Evolutionary conservation across 306 rosid species (phyloP).

Genomic region (Quercus wislizeni): DNA sequence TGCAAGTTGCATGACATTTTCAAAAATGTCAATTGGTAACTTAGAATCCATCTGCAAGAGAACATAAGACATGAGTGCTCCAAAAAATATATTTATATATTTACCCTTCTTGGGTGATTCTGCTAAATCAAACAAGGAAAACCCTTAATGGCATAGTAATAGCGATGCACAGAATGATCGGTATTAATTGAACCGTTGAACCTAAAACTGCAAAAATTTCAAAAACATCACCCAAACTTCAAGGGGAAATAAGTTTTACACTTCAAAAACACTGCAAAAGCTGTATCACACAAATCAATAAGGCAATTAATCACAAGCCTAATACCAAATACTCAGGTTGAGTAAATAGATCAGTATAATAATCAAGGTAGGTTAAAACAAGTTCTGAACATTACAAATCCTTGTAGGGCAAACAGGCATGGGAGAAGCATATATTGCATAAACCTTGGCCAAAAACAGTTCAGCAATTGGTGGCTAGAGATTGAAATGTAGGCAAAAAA

Average conservation of each 20-base stretch:
- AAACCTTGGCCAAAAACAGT: neutral
- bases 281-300: neutral
- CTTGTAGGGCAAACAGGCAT: no score
- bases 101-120: neutral
- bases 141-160: neutral
- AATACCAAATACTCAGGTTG: neutral
- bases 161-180: neutral
- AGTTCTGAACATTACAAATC: neutral
- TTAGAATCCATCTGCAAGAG: constrained; percentile 85
- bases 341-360: no score
- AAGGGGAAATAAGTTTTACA: neutral
- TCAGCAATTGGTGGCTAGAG: neutral
- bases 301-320: neutral
- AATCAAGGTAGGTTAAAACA: neutral
- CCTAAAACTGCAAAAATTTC: neutral
- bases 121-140: neutral
- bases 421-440: neutral
- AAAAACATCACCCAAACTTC: neutral
- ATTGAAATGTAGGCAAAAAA: neutral
- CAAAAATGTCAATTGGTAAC: constrained; percentile 74
- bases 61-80: constrained; percentile 10
- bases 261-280: neutral
- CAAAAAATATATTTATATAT: neutral
- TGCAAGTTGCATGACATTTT: constrained; percentile 87
- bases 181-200: neutral